These are phyloP conservation scores for Castanospermum australe DNA, from an alignment of 306 rosid species.

Conservation along the genomic window DNA sequence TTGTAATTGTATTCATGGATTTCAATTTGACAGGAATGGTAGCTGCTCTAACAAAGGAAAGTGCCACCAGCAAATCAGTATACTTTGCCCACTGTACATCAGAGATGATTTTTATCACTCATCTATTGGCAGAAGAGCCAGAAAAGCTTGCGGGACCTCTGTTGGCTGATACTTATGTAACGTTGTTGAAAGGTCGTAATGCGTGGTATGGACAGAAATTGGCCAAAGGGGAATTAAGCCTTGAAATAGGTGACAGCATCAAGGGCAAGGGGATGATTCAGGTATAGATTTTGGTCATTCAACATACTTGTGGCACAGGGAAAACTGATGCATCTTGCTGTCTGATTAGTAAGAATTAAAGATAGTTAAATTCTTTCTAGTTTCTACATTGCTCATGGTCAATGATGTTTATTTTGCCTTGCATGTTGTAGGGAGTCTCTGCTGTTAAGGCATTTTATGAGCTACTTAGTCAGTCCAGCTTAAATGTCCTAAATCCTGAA, in stretches of 20 bases:
- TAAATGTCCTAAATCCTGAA: slow-evolving; percentile 75
- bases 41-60: slow-evolving; percentile 91
- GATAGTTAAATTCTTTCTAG: neutral
- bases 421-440: slow-evolving; percentile 75
- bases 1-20: neutral
- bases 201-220: slow-evolving; percentile 95
- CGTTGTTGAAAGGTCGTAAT: slow-evolving; percentile 68
- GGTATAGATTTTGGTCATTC: slow-evolving; percentile 45
- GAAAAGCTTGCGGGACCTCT: slow-evolving; percentile 80
- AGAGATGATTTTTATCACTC: slow-evolving; percentile 80
- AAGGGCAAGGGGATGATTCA: slow-evolving; percentile 99
- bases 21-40: slow-evolving; percentile 72
- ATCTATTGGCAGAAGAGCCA: slow-evolving; percentile 71
- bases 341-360: neutral
- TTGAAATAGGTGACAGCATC: slow-evolving; percentile 97
- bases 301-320: no score
- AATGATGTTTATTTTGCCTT: slow-evolving; percentile 3
- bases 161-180: slow-evolving; percentile 78
- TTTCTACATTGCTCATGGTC: neutral
- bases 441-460: slow-evolving; percentile 93
- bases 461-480: slow-evolving; percentile 76
- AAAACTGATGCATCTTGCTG: no score
- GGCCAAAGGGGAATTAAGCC: slow-evolving; percentile 84
- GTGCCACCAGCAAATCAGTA: slow-evolving; percentile 94
- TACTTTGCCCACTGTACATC: slow-evolving; percentile 85